phyloP scores from a whole-genome alignment of 805 yeast species.

The Pichia occidentalis region DNA sequence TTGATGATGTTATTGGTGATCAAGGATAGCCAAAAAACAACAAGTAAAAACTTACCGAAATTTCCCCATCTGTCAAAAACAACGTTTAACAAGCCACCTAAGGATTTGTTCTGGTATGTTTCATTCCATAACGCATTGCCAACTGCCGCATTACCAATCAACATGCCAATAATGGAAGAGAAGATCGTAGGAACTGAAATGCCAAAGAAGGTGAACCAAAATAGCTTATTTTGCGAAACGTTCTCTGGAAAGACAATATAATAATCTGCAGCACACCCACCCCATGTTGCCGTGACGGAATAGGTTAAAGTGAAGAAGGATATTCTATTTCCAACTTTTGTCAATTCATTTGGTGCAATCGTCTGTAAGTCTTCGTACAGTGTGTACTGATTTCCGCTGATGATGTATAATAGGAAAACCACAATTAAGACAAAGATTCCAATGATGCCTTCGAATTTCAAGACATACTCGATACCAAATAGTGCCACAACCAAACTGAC shows the following conservation, averaged over 20 bases:
- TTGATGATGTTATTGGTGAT: conserved; percentile 78
- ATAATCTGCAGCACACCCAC: conserved; percentile 79
- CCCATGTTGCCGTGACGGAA: conserved; percentile 85
- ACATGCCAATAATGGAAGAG: conserved; percentile 67
- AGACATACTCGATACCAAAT: conserved; percentile 69
- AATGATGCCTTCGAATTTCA: conserved; percentile 59
- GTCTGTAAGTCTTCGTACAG: conserved; percentile 36
- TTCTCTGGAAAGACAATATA: conserved; percentile 74
- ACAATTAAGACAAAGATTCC: conserved; percentile 64
- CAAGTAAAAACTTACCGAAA: conserved; percentile 69
- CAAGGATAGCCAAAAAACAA: conserved; percentile 63
- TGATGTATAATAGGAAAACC: conserved; percentile 61
- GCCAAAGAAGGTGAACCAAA: conserved; percentile 57
- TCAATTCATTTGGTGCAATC: conserved; percentile 29
- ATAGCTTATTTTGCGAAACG: conserved; percentile 49
- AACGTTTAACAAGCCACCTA: conserved; percentile 67
- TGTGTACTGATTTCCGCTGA: conserved; percentile 36
- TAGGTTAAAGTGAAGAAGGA: conserved; percentile 68
- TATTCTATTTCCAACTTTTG: conserved; percentile 61
- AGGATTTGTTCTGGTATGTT: conserved; percentile 52
- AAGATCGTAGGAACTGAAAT: conserved; percentile 65
- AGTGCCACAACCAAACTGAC: conserved; percentile 62
- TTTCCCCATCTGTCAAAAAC: conserved; percentile 69
- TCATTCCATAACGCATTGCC: conserved; percentile 49
- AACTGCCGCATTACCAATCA: conserved; percentile 63